Base-by-base conservation (phyloP, 2,329 filamentous ascomycete species). In the Teratosphaeria nubilosa region DNA sequence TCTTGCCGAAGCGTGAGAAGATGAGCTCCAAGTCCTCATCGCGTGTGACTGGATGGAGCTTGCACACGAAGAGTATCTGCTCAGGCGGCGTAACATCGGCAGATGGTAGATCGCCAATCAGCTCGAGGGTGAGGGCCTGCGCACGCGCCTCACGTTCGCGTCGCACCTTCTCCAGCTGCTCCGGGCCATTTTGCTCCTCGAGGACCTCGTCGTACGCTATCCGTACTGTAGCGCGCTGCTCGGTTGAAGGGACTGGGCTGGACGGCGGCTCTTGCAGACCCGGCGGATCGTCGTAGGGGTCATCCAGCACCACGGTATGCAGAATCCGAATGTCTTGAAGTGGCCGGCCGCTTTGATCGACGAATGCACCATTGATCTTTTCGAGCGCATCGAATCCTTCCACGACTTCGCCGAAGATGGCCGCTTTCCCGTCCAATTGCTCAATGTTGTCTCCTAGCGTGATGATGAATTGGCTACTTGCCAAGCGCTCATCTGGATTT, bases 11-110 rank as follows among this genome's bases (percentile, higher is more conserved):
- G 0, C 94, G 91, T 58, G 90, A 92, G 75, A 99, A 99, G 62
- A 99, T 97, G 63, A 97, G 82, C 71, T 96, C 87, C 53, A 99
- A 79, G 70, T 99, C 94, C 68, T 95, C 88, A 69, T 96, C 92
- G 69, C 90, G 88, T 10, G 94, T 99, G 53, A 99, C 91, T 0
- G 94, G 94, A 67, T 99, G 99, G 51, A 99, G 80, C 73, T 99
- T 99, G 86, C 94, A 99, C 51, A 99, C 91, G 70, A 99, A 99
- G 1, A 99, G 80, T 14, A 99, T 86, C 72, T 99, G 97, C 76
- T 99, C 94, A 0, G 94, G 94, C 4, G 94, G 94, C 67, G 92
- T 95, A 66, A 99, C 91, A 74, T 99, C 94, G 59, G 94, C 94
- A 73, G 96, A 99, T 4, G 94, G 94, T 59, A 99, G 78, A 72